Conservation (phyloP, 2,329 filamentous ascomycete genomes). For the Didymella exigua region DNA sequence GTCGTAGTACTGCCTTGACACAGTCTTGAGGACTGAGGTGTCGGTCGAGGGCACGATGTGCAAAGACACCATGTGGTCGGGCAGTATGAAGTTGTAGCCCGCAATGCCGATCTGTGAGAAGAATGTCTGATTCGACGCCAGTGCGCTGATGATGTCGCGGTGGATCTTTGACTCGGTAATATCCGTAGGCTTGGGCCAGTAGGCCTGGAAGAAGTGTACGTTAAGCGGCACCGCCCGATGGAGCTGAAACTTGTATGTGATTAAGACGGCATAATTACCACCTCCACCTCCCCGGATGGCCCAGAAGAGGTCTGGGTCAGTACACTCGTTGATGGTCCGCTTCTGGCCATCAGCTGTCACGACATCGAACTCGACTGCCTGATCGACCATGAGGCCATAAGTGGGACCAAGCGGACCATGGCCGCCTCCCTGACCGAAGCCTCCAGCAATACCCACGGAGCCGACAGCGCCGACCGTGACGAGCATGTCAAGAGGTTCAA, state of each 20-base stretch:
- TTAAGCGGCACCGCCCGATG: slow-evolving; percentile 43
- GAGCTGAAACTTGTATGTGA: slow-evolving; percentile 46
- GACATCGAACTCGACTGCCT: slow-evolving; percentile 45
- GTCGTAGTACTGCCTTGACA: slow-evolving; percentile 40
- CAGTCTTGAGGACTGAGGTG: slow-evolving; percentile 29
- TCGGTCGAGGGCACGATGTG: slow-evolving; percentile 40
- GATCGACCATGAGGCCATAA: slow-evolving; percentile 49
- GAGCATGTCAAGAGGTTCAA: slow-evolving; percentile 40
- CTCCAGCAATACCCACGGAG: slow-evolving; percentile 58
- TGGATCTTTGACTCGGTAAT: slow-evolving; percentile 41
- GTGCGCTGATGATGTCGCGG: slow-evolving; percentile 37
- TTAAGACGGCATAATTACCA: slow-evolving; percentile 45
- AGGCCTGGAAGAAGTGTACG: slow-evolving; percentile 44
- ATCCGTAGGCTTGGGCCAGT: slow-evolving; percentile 33
- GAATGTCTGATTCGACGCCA: slow-evolving; percentile 39
- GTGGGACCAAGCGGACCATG: slow-evolving; percentile 60
- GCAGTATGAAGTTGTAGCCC: slow-evolving; percentile 45
- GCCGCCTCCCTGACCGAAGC: slow-evolving; percentile 57
- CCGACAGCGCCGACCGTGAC: slow-evolving; percentile 44
- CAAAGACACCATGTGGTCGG: slow-evolving; percentile 40
- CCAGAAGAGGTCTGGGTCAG: slow-evolving; percentile 45
- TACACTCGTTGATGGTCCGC: slow-evolving; percentile 44
- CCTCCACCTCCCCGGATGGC: slow-evolving; percentile 47
- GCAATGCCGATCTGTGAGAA: slow-evolving; percentile 41
- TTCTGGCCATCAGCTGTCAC: slow-evolving; percentile 40